Evolutionary conservation across 1,139 yeast genomes (phyloP).

Genomic region (Hanseniaspora gamundiae): DNA sequence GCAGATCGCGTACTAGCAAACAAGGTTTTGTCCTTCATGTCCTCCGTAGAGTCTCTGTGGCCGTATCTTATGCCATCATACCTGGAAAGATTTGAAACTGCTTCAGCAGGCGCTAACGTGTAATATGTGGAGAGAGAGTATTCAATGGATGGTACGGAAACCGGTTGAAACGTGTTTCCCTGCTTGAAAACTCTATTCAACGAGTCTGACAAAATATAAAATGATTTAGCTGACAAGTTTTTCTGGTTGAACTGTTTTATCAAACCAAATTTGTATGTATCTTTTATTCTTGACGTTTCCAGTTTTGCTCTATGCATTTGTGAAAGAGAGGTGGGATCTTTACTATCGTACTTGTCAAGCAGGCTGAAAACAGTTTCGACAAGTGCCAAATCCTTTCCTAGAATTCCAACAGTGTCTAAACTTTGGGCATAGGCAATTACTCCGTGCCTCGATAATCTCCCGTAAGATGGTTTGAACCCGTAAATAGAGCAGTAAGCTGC

Average conservation of each 20-base stretch:
- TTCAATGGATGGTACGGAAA: constrained; percentile 59
- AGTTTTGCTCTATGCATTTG: constrained; percentile 24
- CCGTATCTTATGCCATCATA: constrained; percentile 91
- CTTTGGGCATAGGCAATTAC: constrained; percentile 89
- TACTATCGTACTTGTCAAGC: constrained; percentile 48
- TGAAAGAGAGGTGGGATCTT: constrained; percentile 71
- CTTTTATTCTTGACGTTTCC: constrained; percentile 4
- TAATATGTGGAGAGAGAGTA: constrained; percentile 74
- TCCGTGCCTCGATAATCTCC: constrained; percentile 85
- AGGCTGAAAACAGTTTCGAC: constrained; percentile 40
- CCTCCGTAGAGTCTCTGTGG: constrained; percentile 27
- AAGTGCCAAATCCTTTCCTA: constrained; percentile 37
- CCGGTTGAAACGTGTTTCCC: constrained; percentile 24
- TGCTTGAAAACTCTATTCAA: constrained; percentile 18
- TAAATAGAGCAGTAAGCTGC: constrained; percentile 73
- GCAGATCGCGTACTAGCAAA: constrained; percentile 48
- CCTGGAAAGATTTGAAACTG: constrained; percentile 80
- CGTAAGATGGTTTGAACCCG: constrained; percentile 92
- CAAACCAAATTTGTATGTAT: constrained; percentile 47
- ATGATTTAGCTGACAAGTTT: constrained; percentile 42
- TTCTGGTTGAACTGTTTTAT: constrained; percentile 52
- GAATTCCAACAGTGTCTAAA: constrained; percentile 84
- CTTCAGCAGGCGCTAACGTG: constrained; percentile 85
- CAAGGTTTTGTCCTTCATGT: constrained; percentile 28
- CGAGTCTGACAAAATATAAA: constrained; percentile 34